These are phyloP conservation scores for Kodamaea kaohsiungensis DNA, from an alignment of 805 yeast species.

Conservation along the genomic window DNA sequence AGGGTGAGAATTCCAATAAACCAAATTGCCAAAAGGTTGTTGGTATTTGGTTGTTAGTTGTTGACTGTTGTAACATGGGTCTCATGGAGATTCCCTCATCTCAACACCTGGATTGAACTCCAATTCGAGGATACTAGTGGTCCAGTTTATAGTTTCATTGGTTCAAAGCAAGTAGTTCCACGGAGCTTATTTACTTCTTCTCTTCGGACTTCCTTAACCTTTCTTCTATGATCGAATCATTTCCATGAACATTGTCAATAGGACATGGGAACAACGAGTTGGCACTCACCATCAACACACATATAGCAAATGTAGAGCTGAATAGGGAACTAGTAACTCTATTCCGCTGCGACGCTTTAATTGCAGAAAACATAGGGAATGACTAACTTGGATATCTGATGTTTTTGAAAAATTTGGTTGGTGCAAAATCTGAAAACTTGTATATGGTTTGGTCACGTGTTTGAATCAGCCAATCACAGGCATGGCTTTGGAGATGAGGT, in stretches of 20 bases:
- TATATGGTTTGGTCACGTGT: constrained; percentile 8
- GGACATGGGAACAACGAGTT: constrained; percentile 53
- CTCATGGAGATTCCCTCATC: background rate
- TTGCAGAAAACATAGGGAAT: constrained; percentile 40
- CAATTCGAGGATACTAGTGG: background rate
- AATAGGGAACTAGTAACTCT: constrained; percentile 64
- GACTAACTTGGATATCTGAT: background rate
- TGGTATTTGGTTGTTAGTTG: no score
- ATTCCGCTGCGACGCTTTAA: constrained; percentile 58
- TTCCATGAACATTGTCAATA: constrained; percentile 41
- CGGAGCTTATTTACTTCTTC: background rate
- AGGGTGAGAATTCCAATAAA: background rate
- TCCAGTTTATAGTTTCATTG: background rate
- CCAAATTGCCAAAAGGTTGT: no score
- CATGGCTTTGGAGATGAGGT: background rate
- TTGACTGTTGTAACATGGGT: background rate
- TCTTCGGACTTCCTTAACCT: constrained; percentile 18
- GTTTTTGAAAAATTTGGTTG: constrained; percentile 5
- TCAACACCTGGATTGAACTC: background rate
- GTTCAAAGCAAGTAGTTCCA: background rate
- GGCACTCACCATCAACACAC: constrained; percentile 56
- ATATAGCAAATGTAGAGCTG: constrained; percentile 72
- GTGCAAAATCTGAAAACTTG: background rate
- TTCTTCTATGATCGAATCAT: constrained; percentile 41
- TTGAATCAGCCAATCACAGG: constrained; percentile 5